Evolutionary conservation across 2,329 filamentous ascomycete genomes (phyloP), one percentile per base, ranked within the genome.

Genomic region (Claviceps sp.): DNA sequence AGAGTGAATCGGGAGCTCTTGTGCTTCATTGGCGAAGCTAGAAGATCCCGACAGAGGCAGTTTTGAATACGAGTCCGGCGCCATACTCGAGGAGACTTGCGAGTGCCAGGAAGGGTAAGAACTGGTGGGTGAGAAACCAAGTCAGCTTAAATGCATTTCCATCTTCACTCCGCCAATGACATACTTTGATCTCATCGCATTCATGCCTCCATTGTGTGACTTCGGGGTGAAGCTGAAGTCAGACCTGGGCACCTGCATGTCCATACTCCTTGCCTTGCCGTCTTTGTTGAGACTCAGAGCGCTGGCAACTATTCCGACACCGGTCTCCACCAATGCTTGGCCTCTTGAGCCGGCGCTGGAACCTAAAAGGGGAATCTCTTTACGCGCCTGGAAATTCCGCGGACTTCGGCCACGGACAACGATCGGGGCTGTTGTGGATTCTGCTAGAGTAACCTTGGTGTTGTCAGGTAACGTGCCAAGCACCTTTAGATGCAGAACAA

Each of bases 401-500:
- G 91, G 91, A 67, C 90, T 96, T 60, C 91, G 81, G 39, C 91
- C 91, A 55, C 91, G 85, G 34, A 97, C 91, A 51, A 97, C 94
- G 59, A 97, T 91, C 2, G 91, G 88, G 1, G 89, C 86, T 0
- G 91, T 96, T 34, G 84, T 84, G 16, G 89, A 82, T 68, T 96
- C 90, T 50, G 85, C 86, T 50, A 96, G 76, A 7, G 88, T 78
- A 38, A 89, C 78, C 66, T 90, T 95, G 38, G 77, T 77, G n/a
- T 89, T 89, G 55, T 88, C 93, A 1, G 87, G 79, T 48, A 97
- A 71, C 0, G 88, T 93, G 16, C 85, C 90, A 57, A 90, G 74
- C 10, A 95, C 84, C 67, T 91, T 95, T 50, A 97, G 73, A 56
- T 89, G 85, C 53, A 97, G 77, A 11, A 95, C 83, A 67, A 97